These are phyloP conservation scores for Orbilia quercus DNA, from an alignment of 2,329 filamentous ascomycete species.

Conservation along the genomic window DNA sequence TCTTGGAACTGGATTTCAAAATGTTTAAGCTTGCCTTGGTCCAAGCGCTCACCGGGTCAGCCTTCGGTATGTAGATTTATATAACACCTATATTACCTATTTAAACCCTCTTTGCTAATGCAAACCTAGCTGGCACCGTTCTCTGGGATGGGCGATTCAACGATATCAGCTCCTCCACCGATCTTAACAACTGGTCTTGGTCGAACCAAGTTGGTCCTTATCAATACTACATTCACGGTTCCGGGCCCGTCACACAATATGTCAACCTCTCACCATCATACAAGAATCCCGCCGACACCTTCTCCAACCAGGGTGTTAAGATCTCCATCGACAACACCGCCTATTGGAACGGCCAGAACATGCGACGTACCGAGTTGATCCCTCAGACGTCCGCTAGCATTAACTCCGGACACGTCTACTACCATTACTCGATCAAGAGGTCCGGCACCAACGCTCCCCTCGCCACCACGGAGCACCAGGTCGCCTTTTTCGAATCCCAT, in stretches of 20 bases:
- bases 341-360: slow-evolving; percentile 76
- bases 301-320: slow-evolving; percentile 73
- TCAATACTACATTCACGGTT: slow-evolving; percentile 74
- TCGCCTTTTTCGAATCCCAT: slow-evolving; percentile 74
- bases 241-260: slow-evolving; percentile 69
- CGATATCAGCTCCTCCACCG: slow-evolving; percentile 67
- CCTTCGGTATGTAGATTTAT: slow-evolving; percentile 45
- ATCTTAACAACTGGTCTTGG: slow-evolving; percentile 72
- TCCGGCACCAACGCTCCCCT: slow-evolving; percentile 71
- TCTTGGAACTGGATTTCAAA: slow-evolving; percentile 55
- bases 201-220: slow-evolving; percentile 76
- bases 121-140: slow-evolving; percentile 64
- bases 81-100: too few relatives aligned
- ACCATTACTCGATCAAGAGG: slow-evolving; percentile 77
- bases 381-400: slow-evolving; percentile 75
- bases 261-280: slow-evolving; percentile 71
- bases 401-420: slow-evolving; percentile 74
- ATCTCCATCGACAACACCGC: slow-evolving; percentile 74
- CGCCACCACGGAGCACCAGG: slow-evolving; percentile 74
- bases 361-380: slow-evolving; percentile 79
- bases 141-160: slow-evolving; percentile 76
- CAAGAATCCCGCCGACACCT: slow-evolving; percentile 74
- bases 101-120: too few relatives aligned
- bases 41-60: slow-evolving; percentile 52
- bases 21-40: slow-evolving; percentile 55